A percentile compares a stretch with the other conserved stretches of the same genome.
Evolutionary conservation across 2,329 filamentous ascomycete genomes (phyloP).

Genomic region (Botryotinia convoluta): DNA sequence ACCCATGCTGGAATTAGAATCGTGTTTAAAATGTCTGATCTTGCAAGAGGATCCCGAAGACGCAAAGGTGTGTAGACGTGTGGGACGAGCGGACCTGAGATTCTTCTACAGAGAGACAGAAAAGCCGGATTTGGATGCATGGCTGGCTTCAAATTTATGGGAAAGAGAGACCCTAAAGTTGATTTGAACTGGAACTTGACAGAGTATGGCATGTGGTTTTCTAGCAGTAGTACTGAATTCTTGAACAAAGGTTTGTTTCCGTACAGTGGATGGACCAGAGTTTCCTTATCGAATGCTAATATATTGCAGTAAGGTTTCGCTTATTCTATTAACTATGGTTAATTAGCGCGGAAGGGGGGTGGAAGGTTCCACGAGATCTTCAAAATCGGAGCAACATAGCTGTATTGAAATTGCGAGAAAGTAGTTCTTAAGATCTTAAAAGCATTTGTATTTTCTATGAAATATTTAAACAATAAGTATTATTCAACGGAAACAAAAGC

Average conservation of each 20-base stretch:
- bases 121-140: not conserved
- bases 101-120: accelerated
- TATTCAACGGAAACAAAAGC: not conserved
- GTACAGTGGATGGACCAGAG: accelerated
- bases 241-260: not conserved
- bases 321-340: not conserved
- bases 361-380: not conserved
- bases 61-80: not conserved
- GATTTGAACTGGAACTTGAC: not conserved
- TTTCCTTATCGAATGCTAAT: not conserved
- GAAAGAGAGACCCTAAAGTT: not conserved
- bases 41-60: not conserved
- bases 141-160: not conserved
- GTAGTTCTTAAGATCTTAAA: not conserved
- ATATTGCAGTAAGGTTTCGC: not conserved
- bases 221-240: not conserved
- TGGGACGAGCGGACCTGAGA: accelerated
- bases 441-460: not conserved
- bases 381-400: not conserved
- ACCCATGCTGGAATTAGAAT: accelerated
- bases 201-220: not conserved
- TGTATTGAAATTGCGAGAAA: not conserved
- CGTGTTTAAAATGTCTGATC: not conserved
- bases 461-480: not conserved
- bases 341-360: not conserved